Conservation (phyloP, 768 basidiomycete genomes). For the Boletus bicolor region DNA sequence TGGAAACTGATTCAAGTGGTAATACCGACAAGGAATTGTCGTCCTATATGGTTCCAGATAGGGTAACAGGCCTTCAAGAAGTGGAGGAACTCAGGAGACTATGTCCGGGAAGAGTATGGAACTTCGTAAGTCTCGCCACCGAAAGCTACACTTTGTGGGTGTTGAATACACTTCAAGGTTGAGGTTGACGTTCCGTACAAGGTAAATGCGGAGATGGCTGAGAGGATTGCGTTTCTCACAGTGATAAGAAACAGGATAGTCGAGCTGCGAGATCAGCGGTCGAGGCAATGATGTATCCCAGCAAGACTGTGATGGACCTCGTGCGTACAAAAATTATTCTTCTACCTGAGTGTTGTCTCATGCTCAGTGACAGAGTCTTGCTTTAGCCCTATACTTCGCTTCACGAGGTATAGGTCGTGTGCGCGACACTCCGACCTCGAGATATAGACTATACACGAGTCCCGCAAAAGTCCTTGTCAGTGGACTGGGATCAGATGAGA, state of each 20-base stretch:
- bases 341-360: background rate
- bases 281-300: constrained; percentile 74
- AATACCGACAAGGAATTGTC: constrained; percentile 12
- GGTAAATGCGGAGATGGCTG: constrained; percentile 37
- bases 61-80: constrained; percentile 75
- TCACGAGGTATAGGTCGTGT: constrained; percentile 73
- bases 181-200: constrained; percentile 83
- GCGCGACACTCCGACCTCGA: constrained; percentile 35
- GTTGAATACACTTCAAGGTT: constrained; percentile 45
- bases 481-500: constrained; percentile 93
- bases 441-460: constrained; percentile 54
- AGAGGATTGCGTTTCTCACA: constrained; percentile 2
- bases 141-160: background rate
- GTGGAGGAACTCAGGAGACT: constrained; percentile 70
- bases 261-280: constrained; percentile 51
- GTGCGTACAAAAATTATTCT: constrained; percentile 41
- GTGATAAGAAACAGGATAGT: constrained; percentile 52
- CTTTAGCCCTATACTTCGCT: constrained; percentile 90
- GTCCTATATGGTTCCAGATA: constrained; percentile 83
- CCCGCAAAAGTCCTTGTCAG: constrained; percentile 80
- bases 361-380: constrained; percentile 64
- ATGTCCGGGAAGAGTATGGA: constrained; percentile 84
- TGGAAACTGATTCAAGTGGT: background rate
- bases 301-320: constrained; percentile 86
- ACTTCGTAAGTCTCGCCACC: constrained; percentile 60